Base-by-base conservation (phyloP, 352 stramenopile genomes). In the Globisporangium takayamanum region DNA sequence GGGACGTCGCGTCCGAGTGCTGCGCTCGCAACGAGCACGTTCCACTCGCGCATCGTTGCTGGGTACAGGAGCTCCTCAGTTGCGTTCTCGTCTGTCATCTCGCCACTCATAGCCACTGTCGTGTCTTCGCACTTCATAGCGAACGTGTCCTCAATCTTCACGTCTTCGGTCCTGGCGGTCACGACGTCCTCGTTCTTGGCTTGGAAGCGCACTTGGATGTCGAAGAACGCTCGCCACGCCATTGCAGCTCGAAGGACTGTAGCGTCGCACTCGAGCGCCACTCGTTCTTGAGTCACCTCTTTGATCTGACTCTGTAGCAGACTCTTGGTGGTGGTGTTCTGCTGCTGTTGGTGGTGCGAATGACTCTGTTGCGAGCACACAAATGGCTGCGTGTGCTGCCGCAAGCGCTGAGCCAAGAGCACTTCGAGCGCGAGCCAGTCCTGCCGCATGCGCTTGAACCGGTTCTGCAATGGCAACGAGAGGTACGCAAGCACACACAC, bases 351-450 rank as follows among this genome's bases (percentile, higher is more conserved):
- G 2, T 6, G 37, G 14, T 44, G 15, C 37, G 8, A 1, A 44
- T 10, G 37, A 44, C 14, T 3, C 10, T 16, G 1, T 4, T 3
- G 14, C 10, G 15, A 44, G 37, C 3, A 1, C 14, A 15, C 37
- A 10, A 18, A 1, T 10, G 37, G 2, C 37, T 44, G 37, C 3
- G 20, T 7, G 26, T 15, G 47, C 20, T n/a, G 47, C 15, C 2
- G 10, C 47, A 33, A 15, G 8, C 10, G 20, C 47, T 16, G 11
- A 15, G 2, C 5, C 47, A 51, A 33, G 8, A 25, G 12, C 47
- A 70, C 62, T 58, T 79, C 71, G 8, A 74, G 57, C 3, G 48
- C 51, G 0, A 76, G 48, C 71, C 71, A 79, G 26, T 54, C 47
- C 12, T 68, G 63, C 0, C 71, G 68, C 30, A 70, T 55, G 20